phyloP scores from a whole-genome alignment of 805 yeast species.

The Yarrowia sp. region DNA sequence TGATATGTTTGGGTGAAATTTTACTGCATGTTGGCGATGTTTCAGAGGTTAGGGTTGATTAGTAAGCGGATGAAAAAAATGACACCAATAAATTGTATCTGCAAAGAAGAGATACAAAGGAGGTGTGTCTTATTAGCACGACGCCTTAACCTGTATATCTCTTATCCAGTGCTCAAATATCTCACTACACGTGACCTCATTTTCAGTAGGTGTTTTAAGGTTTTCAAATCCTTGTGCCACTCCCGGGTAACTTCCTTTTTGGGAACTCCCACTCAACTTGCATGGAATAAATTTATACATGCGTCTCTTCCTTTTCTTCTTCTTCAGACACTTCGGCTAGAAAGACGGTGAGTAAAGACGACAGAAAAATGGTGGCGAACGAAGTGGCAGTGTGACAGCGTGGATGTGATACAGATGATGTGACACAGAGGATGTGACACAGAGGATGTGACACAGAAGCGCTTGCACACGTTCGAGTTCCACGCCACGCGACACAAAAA shows the following conservation, averaged over 20 bases:
- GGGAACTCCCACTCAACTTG: conserved; percentile 37
- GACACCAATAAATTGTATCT: too few species aligned
- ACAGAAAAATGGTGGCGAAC: background rate
- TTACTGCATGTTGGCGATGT: conserved; percentile 16
- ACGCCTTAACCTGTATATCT: too few species aligned
- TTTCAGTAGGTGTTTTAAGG: background rate
- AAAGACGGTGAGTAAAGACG: conserved; percentile 36
- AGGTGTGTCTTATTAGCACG: too few species aligned
- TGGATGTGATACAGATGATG: too few species aligned
- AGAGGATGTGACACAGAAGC: background rate
- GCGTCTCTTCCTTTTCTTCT: conserved; percentile 23
- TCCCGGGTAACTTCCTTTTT: conserved; percentile 35
- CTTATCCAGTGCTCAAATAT: too few species aligned
- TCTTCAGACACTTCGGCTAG: conserved; percentile 38
- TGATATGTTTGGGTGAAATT: conserved; percentile 8
- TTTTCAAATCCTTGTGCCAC: background rate
- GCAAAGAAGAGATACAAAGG: too few species aligned
- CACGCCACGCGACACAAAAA: background rate
- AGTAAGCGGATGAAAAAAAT: background rate
- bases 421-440: too few species aligned
- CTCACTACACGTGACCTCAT: conserved; percentile 25
- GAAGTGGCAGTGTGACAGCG: too few species aligned
- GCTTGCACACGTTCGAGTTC: too few species aligned
- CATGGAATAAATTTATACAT: conserved; percentile 37
- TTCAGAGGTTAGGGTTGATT: conserved; percentile 11